These are phyloP conservation scores for Elaeis oleifera DNA, from an alignment of 202 grass and related monocot species.

Conservation along the genomic window DNA sequence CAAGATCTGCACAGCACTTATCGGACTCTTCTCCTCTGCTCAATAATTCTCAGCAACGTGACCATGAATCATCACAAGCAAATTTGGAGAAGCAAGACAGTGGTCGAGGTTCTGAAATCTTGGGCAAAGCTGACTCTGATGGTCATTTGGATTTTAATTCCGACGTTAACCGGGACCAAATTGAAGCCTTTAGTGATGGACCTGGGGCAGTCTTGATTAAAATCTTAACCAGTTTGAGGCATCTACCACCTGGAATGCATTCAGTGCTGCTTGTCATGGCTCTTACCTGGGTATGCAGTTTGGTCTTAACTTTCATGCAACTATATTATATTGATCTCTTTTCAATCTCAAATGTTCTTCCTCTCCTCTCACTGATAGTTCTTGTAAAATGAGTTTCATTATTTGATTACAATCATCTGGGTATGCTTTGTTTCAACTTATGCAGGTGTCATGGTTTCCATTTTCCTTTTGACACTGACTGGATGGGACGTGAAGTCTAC, in stretches of 20 bases:
- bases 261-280: not conserved
- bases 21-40: slow-evolving; percentile 92
- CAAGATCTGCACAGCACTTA: slow-evolving; percentile 30
- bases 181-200: slow-evolving; percentile 45
- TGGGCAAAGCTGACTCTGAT: slow-evolving; percentile 25
- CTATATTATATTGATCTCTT: no score
- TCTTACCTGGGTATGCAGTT: slow-evolving; percentile 4
- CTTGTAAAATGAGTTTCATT: no score
- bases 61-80: slow-evolving; percentile 31
- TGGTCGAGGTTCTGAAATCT: slow-evolving; percentile 21
- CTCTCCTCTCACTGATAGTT: no score
- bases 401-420: no score
- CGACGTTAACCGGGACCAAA: slow-evolving; percentile 30
- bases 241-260: slow-evolving; percentile 1
- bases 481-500: slow-evolving; percentile 6
- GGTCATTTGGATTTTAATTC: slow-evolving; percentile 28
- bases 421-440: no score
- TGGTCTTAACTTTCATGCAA: no score
- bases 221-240: slow-evolving; percentile 19
- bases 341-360: no score
- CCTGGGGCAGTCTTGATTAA: slow-evolving; percentile 14
- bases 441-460: slow-evolving; percentile 8
- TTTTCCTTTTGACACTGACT: slow-evolving; percentile 7
- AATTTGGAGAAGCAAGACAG: slow-evolving; percentile 40
- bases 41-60: slow-evolving; percentile 47